These are phyloP conservation scores for Priceomyces melissophilus DNA, from an alignment of 805 yeast genomes.

Conservation along the genomic window DNA sequence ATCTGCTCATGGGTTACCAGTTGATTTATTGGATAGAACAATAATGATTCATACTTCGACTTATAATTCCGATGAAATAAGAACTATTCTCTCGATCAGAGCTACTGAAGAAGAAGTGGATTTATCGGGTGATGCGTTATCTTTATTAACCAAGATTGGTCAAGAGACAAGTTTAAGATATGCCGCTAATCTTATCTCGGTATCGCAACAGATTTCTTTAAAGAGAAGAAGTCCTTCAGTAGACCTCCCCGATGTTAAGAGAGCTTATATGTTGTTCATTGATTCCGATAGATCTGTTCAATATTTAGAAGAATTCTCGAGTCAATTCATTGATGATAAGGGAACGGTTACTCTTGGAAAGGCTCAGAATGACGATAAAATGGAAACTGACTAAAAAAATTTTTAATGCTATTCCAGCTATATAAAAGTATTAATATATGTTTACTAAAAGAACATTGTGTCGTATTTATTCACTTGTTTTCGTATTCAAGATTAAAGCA, in stretches of 20 bases:
- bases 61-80: constrained; percentile 79
- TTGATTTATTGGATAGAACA: constrained; percentile 89
- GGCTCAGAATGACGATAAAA: constrained; percentile 25
- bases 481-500: constrained; percentile 87
- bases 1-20: constrained; percentile 97
- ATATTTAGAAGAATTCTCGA: constrained; percentile 66
- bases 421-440: constrained; percentile 2
- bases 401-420: constrained; percentile 1
- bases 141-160: constrained; percentile 84
- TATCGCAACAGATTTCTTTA: constrained; percentile 79
- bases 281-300: constrained; percentile 89
- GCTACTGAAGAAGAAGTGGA: constrained; percentile 94
- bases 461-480: constrained; percentile 48
- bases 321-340: constrained; percentile 71
- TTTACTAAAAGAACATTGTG: not conserved
- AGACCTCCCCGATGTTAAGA: constrained; percentile 79
- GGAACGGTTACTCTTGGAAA: constrained; percentile 64
- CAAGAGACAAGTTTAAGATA: constrained; percentile 88
- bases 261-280: constrained; percentile 80
- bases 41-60: constrained; percentile 84
- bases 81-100: constrained; percentile 81
- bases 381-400: constrained; percentile 30
- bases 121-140: constrained; percentile 75
- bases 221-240: constrained; percentile 73
- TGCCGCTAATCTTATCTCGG: constrained; percentile 86